Conservation (phyloP, 257 asterid species). For the Jaltomata sinuosa region DNA sequence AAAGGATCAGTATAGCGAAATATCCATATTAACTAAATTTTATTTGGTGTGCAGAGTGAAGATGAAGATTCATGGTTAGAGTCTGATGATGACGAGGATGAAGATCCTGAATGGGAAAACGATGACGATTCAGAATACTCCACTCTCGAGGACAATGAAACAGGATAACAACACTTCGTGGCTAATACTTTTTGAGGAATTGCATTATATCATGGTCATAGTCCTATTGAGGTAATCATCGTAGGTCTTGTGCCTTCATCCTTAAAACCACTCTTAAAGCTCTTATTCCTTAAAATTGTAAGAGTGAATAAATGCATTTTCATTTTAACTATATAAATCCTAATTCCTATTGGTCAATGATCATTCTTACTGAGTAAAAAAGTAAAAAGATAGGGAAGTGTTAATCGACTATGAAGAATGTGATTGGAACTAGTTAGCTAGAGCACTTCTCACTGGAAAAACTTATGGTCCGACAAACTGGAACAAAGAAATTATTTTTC, state of each 20-base stretch:
- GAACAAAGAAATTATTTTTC: not conserved
- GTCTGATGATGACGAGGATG: constrained; percentile 40
- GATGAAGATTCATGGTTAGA: constrained; percentile 42
- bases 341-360: not conserved
- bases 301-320: not conserved
- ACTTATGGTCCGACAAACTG: not conserved
- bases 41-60: constrained; percentile 34
- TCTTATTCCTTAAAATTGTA: not conserved
- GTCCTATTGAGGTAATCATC: not conserved
- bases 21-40: not conserved
- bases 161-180: not conserved
- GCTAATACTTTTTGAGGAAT: not conserved
- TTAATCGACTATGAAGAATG: not conserved
- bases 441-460: not conserved
- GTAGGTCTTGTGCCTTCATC: not conserved
- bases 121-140: constrained; percentile 18
- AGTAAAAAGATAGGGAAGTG: not conserved
- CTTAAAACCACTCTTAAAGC: not conserved
- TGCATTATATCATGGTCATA: not conserved
- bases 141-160: constrained; percentile 2
- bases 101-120: constrained; percentile 27
- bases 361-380: not conserved
- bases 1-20: not conserved
- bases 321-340: not conserved
- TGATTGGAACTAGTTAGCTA: not conserved